Evolutionary conservation across 768 basidiomycete genomes (phyloP).

Genomic region (Calocybe cyanea): DNA sequence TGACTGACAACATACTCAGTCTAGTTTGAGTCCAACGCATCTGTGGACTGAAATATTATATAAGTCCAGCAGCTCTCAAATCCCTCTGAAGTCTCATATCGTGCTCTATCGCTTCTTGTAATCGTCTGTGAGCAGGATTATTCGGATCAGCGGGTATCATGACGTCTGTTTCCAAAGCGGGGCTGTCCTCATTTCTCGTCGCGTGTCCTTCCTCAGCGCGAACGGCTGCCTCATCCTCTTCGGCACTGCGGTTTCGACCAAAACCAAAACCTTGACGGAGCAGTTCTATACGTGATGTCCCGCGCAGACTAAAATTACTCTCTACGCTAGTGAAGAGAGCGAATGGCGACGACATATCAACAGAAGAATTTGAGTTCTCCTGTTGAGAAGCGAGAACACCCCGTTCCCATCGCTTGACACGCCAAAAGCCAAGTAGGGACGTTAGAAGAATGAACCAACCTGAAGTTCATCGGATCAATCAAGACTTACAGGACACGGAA

Average conservation of each 20-base stretch:
- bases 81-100: slow-evolving; percentile 58
- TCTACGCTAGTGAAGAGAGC: slow-evolving; percentile 35
- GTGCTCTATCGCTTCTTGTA: slow-evolving; percentile 44
- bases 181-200: slow-evolving; percentile 16
- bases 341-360: slow-evolving; percentile 14
- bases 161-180: slow-evolving; percentile 29
- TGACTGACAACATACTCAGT: no score
- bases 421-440: slow-evolving; percentile 86
- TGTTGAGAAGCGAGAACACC: slow-evolving; percentile 63
- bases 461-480: slow-evolving; percentile 12
- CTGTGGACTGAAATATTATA: slow-evolving; percentile 30
- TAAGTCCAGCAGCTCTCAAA: slow-evolving; percentile 60
- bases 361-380: slow-evolving; percentile 22
- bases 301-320: slow-evolving; percentile 34
- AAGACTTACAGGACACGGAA: no score
- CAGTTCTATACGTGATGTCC: slow-evolving; percentile 35
- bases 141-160: slow-evolving; percentile 37
- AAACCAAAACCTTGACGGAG: slow-evolving; percentile 46
- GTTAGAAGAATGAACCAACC: slow-evolving; percentile 90
- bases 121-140: slow-evolving; percentile 38
- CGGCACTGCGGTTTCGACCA: slow-evolving; percentile 19
- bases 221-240: slow-evolving; percentile 23
- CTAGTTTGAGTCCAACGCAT: neutral
- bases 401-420: slow-evolving; percentile 85
- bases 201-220: slow-evolving; percentile 27